Conservation (phyloP, 106 monocot species). For the Dendrobium catenatum region DNA sequence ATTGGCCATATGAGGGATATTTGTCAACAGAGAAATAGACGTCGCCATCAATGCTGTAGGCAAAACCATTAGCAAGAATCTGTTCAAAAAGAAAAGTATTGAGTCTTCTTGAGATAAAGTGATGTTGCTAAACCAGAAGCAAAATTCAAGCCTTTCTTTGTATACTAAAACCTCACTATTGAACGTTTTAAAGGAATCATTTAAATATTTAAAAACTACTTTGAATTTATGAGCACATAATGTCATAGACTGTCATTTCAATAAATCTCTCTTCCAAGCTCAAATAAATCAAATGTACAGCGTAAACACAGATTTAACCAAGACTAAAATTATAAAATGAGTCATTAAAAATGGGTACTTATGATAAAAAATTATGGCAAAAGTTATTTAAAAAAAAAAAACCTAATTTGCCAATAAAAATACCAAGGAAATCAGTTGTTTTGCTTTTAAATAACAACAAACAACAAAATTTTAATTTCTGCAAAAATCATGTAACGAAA, state of each 20-base stretch:
- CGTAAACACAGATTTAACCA: neutral
- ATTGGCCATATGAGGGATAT: conserved; percentile 72
- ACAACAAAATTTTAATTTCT: neutral
- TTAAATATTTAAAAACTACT: neutral
- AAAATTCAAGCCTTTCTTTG: neutral
- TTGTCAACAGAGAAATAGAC: conserved; percentile 93
- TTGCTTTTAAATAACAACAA: neutral
- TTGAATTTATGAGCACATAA: neutral
- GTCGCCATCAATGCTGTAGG: conserved; percentile 73
- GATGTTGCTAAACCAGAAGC: neutral
- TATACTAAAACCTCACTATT: neutral
- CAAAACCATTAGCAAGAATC: conserved; percentile 87
- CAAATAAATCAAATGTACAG: neutral
- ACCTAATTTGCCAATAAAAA: neutral
- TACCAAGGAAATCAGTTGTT: neutral
- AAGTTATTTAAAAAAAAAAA: neutral
- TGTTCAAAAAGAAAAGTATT: conserved; percentile 25
- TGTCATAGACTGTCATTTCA: neutral
- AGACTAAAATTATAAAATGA: neutral
- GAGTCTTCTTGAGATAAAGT: neutral
- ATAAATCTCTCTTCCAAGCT: neutral
- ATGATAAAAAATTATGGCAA: neutral
- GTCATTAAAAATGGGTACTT: neutral
- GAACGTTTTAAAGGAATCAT: neutral
- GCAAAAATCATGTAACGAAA: too few species aligned